phyloP scores from a whole-genome alignment of 1,284 basidiomycete genomes.

The Thelephora terrestris region DNA sequence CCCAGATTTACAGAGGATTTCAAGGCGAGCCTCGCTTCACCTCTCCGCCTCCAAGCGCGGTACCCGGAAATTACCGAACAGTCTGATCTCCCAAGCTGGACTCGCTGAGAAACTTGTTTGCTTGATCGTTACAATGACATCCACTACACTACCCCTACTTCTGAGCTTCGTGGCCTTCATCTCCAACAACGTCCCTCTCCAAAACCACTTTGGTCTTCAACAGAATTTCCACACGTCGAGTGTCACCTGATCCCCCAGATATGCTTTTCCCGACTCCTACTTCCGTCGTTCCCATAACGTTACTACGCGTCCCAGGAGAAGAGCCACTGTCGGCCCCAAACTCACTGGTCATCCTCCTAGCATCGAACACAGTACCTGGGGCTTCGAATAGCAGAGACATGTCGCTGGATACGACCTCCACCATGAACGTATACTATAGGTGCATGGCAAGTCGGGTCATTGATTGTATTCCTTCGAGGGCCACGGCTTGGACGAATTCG shows the following conservation, averaged over 20 bases:
- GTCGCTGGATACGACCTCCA: background rate
- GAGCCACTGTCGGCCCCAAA: no score
- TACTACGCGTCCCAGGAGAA: background rate
- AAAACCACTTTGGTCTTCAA: no score
- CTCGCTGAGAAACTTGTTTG: no score
- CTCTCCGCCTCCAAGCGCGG: no score
- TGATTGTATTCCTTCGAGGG: background rate
- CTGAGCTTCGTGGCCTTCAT: no score
- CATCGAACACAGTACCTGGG: background rate
- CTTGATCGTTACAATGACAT: no score
- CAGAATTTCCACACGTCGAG: background rate
- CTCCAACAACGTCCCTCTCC: no score
- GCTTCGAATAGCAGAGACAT: background rate
- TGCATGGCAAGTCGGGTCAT: background rate
- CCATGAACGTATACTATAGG: background rate
- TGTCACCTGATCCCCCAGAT: background rate
- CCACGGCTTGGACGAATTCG: background rate
- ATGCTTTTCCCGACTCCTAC: background rate
- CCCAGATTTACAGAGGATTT: no score
- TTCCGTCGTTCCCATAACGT: background rate
- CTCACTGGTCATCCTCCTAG: background rate
- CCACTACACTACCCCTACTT: no score
- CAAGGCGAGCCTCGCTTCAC: no score
- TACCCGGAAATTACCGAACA: no score
- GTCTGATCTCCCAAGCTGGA: no score